Conservation (phyloP, 345 rosid genomes). For the Punica granatum region DNA sequence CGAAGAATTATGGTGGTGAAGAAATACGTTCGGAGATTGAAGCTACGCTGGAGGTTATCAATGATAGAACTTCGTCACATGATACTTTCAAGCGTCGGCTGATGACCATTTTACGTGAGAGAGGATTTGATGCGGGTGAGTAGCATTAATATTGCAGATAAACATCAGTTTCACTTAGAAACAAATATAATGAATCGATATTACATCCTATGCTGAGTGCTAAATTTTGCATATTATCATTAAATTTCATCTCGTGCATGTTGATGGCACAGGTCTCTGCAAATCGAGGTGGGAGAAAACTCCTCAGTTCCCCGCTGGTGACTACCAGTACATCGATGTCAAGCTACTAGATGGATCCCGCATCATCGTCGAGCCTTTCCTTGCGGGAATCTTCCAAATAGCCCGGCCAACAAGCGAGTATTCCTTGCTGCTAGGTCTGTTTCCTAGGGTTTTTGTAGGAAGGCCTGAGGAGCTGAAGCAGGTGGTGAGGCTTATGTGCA, state of each 20-base stretch:
- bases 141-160: not conserved
- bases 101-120: conserved; percentile 45
- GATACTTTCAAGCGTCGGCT: conserved; percentile 32
- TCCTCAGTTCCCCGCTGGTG: conserved; percentile 49
- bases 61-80: conserved; percentile 14
- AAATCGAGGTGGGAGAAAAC: conserved; percentile 70
- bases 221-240: not conserved
- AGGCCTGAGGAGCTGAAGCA: conserved; percentile 48
- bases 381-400: conserved; percentile 49
- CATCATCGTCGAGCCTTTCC: conserved; percentile 48
- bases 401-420: conserved; percentile 56
- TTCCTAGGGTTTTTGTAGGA: conserved; percentile 49
- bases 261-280: conserved; percentile 53
- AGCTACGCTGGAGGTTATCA: conserved; percentile 14
- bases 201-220: no score
- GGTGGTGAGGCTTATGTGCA: conserved; percentile 58
- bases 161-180: no score
- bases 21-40: conserved; percentile 28
- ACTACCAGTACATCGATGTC: conserved; percentile 60
- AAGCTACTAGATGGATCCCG: conserved; percentile 28
- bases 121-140: conserved; percentile 82
- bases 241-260: no score
- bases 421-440: conserved; percentile 25
- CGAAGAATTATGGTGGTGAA: conserved; percentile 17
- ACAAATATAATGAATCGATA: no score